Conservation (phyloP, 805 yeast species). For the Danielia reshetovae region DNA sequence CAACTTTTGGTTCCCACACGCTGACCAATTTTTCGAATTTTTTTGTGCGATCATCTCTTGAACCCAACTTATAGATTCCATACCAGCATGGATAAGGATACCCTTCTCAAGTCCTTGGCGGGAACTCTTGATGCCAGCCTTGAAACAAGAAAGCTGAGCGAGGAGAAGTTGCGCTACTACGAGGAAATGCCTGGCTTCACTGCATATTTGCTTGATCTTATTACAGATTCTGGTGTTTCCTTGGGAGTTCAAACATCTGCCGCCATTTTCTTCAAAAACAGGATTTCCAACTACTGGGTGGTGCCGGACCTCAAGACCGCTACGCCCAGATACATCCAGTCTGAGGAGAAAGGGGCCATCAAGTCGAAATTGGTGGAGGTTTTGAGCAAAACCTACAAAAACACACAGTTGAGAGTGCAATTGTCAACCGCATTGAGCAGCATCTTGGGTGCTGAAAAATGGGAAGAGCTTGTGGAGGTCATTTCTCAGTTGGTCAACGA, state of each 20-base stretch:
- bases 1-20: neutral
- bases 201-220: conserved; percentile 47
- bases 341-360: conserved; percentile 31
- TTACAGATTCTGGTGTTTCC: conserved; percentile 40
- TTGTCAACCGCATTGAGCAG: conserved; percentile 53
- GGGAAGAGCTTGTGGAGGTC: conserved; percentile 31
- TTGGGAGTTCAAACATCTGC: conserved; percentile 43
- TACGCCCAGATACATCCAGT: conserved; percentile 22
- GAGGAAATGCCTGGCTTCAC: conserved; percentile 60
- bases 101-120: conserved; percentile 46
- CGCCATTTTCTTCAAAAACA: conserved; percentile 42
- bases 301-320: conserved; percentile 29
- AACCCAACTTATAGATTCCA: too few species aligned
- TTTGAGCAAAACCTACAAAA: conserved; percentile 29
- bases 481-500: conserved; percentile 14
- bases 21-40: neutral
- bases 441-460: conserved; percentile 47
- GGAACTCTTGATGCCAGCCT: conserved; percentile 54
- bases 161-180: conserved; percentile 44
- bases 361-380: conserved; percentile 37
- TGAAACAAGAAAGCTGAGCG: conserved; percentile 49
- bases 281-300: conserved; percentile 37
- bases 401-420: conserved; percentile 46
- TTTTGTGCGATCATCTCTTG: too few species aligned
- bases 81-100: conserved; percentile 47